A percentile compares a stretch with the other conserved stretches of the same genome.
Conservation (phyloP, 2,329 filamentous ascomycete genomes). For the Cladorrhinum sp. region DNA sequence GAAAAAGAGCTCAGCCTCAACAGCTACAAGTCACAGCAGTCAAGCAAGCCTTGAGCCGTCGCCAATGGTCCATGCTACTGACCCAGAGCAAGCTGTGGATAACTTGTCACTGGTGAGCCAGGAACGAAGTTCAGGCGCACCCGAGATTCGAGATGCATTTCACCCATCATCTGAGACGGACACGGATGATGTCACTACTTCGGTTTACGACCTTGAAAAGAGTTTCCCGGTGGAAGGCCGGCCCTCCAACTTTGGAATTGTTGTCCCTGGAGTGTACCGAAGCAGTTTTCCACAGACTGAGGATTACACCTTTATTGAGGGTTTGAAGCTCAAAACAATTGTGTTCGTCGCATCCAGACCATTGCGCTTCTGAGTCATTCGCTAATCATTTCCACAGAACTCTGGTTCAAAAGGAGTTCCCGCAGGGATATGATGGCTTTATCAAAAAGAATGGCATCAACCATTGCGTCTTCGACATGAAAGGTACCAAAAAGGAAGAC, state of each 20-base stretch:
- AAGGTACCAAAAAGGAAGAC: constrained; percentile 80
- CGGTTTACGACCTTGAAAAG: constrained; percentile 3
- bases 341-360: constrained; percentile 55
- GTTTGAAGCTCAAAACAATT: constrained; percentile 72
- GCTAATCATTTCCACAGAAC: constrained; percentile 43
- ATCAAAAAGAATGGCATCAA: constrained; percentile 64
- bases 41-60: constrained; percentile 23
- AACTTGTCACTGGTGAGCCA: not conserved
- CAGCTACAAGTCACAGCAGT: constrained; percentile 16
- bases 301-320: constrained; percentile 67
- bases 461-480: constrained; percentile 73
- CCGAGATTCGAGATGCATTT: constrained; percentile 18
- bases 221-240: constrained; percentile 26
- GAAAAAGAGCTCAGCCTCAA: constrained; percentile 13
- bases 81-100: constrained; percentile 10
- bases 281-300: constrained; percentile 73
- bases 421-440: constrained; percentile 56
- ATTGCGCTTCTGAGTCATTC: not conserved
- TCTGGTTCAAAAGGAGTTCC: constrained; percentile 60
- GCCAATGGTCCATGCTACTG: constrained; percentile 10
- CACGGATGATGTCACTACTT: not conserved
- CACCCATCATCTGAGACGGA: constrained; percentile 9
- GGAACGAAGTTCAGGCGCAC: not conserved
- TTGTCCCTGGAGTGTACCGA: constrained; percentile 72
- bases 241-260: constrained; percentile 73